Percentiles rank a stretch among this genome's conserved stretches.
Conservation (phyloP, 768 basidiomycete species). For the Phaffia tasmanica region DNA sequence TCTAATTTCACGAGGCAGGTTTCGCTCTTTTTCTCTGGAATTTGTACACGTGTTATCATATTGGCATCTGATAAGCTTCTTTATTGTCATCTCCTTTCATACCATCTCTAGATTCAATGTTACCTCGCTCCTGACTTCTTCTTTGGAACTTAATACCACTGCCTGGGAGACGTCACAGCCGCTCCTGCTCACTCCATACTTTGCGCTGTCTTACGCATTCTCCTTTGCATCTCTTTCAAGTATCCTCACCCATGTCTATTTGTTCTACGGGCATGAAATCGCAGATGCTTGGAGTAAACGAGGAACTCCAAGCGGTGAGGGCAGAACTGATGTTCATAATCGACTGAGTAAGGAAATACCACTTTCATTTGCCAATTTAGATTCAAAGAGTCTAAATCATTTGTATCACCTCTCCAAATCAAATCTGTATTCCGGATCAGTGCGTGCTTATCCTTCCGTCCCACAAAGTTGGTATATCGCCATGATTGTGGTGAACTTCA, state of each 20-base stretch:
- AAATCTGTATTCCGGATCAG: too few species aligned
- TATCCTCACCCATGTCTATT: slow-evolving; percentile 27
- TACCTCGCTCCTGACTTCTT: slow-evolving; percentile 33
- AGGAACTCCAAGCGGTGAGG: slow-evolving; percentile 26
- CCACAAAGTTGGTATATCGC: slow-evolving; percentile 36
- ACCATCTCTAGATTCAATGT: slow-evolving; percentile 35
- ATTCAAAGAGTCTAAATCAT: too few species aligned
- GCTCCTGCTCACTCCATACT: slow-evolving; percentile 37
- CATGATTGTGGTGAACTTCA: slow-evolving; percentile 33
- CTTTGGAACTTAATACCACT: slow-evolving; percentile 36
- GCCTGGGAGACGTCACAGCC: slow-evolving; percentile 36
- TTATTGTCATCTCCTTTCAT: background rate
- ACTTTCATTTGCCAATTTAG: background rate
- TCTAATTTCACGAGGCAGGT: slow-evolving; percentile 33
- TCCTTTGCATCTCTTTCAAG: slow-evolving; percentile 37
- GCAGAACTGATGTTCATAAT: slow-evolving; percentile 35
- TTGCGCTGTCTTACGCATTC: slow-evolving; percentile 36
- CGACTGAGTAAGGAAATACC: background rate
- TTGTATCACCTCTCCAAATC: too few species aligned
- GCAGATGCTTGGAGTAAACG: slow-evolving; percentile 27
- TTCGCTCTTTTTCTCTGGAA: background rate
- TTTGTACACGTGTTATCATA: background rate
- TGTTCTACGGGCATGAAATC: slow-evolving; percentile 33
- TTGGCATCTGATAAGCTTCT: too few species aligned
- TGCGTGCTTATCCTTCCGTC: slow-evolving; percentile 26